Percentiles rank a stretch among this genome's conserved stretches.
These are phyloP conservation scores for Exophiala sp. DNA, from an alignment of 2,329 filamentous ascomycete genomes.

Conservation along the genomic window DNA sequence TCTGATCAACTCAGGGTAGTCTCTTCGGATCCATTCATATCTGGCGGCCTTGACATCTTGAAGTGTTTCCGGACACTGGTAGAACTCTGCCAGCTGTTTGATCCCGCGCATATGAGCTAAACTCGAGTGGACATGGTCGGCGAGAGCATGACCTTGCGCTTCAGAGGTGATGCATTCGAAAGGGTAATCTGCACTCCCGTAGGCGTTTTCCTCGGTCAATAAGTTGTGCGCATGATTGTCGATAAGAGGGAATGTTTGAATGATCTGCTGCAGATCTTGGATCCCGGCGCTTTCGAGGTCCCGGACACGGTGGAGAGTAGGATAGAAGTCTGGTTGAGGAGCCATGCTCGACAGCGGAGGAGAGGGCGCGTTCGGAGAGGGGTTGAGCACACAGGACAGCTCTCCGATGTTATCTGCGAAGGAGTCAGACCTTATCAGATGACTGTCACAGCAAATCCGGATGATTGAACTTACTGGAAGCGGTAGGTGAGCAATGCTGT, in stretches of 20 bases:
- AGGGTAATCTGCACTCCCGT: conserved; percentile 35
- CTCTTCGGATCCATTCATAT: conserved; percentile 42
- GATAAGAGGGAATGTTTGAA: conserved; percentile 40
- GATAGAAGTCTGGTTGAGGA: conserved; percentile 33
- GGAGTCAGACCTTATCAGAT: neutral
- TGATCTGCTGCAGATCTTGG: conserved; percentile 34
- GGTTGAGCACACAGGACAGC: neutral
- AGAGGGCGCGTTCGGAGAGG: conserved; percentile 33
- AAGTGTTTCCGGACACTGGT: conserved; percentile 61
- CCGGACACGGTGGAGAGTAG: conserved; percentile 20
- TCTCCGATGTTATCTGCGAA: neutral
- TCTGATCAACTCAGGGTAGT: conserved; percentile 53
- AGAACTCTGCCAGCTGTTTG: conserved; percentile 59
- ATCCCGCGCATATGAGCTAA: conserved; percentile 66
- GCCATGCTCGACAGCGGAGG: conserved; percentile 29
- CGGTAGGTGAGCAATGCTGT: neutral
- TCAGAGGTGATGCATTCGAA: conserved; percentile 65
- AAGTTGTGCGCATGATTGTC: conserved; percentile 47
- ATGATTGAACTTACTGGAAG: neutral
- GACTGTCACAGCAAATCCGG: neutral
- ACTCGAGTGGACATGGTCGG: conserved; percentile 52
- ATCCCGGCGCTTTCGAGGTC: conserved; percentile 27
- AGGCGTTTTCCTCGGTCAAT: conserved; percentile 33
- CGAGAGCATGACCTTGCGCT: conserved; percentile 61
- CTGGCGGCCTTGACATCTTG: conserved; percentile 48